Percentiles rank a stretch among this genome's conserved stretches.
phyloP scores from a whole-genome alignment of 2,329 filamentous ascomycete genomes.

The Trichoderma sp. region DNA sequence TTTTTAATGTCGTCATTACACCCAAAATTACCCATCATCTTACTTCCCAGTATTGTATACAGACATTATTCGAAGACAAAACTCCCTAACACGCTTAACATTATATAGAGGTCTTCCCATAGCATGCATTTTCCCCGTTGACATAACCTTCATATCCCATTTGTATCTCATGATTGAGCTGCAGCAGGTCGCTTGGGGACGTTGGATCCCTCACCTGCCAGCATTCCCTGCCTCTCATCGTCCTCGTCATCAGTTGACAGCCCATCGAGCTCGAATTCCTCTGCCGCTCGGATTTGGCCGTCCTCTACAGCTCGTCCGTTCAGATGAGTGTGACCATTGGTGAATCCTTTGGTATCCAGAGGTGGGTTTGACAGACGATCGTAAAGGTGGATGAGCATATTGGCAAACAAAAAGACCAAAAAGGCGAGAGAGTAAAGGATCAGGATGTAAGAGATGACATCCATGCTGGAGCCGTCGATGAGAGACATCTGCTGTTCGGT shows the following conservation, averaged over 20 bases:
- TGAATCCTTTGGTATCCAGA: constrained; percentile 35
- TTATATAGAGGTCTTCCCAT: not conserved
- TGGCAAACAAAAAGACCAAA: constrained; percentile 84
- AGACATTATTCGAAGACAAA: constrained; percentile 8
- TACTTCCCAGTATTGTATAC: not conserved
- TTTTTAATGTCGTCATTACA: not conserved
- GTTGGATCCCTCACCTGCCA: constrained; percentile 20
- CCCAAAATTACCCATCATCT: not conserved
- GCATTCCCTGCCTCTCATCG: constrained; percentile 44
- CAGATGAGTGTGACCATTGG: constrained; percentile 35
- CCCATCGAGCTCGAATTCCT: constrained; percentile 91
- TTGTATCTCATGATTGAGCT: not conserved
- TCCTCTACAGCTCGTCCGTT: constrained; percentile 44
- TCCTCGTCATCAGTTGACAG: constrained; percentile 86
- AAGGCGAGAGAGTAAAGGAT: constrained; percentile 90
- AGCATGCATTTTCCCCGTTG: not conserved
- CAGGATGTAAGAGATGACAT: constrained; percentile 87
- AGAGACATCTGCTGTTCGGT: constrained; percentile 94
- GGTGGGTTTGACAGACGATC: constrained; percentile 54
- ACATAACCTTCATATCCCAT: not conserved
- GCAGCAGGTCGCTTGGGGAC: not conserved
- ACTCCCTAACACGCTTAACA: constrained; percentile 5
- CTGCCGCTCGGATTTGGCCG: constrained; percentile 68
- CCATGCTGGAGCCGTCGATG: constrained; percentile 69
- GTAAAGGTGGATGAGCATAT: constrained; percentile 82